Evolutionary conservation across 2,329 filamentous ascomycete genomes (phyloP).

Genomic region (Xylaria hypoxylon): DNA sequence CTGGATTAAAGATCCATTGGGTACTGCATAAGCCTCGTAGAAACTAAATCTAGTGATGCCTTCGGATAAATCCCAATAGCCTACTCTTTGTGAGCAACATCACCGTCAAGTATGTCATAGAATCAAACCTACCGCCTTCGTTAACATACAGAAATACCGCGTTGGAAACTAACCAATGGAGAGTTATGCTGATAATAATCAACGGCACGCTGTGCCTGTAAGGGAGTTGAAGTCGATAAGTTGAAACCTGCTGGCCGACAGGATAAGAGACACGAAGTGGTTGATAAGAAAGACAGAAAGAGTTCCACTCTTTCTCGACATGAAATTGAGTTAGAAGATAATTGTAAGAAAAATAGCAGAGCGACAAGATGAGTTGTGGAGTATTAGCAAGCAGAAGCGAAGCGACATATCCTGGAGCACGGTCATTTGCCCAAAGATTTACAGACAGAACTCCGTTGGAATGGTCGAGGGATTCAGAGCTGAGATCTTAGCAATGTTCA

Average conservation of each 20-base stretch:
- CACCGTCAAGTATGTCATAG: too few relatives aligned
- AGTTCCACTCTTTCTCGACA: slow-evolving; percentile 19
- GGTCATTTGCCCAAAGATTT: neutral
- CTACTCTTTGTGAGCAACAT: neutral
- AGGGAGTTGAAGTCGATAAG: slow-evolving; percentile 26
- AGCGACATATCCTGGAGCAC: neutral
- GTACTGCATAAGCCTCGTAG: neutral
- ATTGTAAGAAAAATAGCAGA: slow-evolving; percentile 23
- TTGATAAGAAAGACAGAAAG: neutral
- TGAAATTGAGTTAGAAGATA: slow-evolving; percentile 4
- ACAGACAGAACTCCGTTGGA: neutral
- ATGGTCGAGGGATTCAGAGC: slow-evolving; percentile 4
- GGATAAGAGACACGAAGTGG: slow-evolving; percentile 26
- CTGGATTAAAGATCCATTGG: neutral
- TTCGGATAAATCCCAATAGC: neutral
- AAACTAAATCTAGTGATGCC: too few relatives aligned
- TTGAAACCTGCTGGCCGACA: slow-evolving; percentile 17
- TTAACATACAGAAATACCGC: slow-evolving; percentile 3
- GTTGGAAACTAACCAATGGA: slow-evolving; percentile 18
- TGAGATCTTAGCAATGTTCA: neutral
- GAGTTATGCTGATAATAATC: neutral
- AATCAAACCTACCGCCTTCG: slow-evolving; percentile 23
- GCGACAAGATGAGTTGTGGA: slow-evolving; percentile 16
- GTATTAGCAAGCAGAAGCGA: slow-evolving; percentile 4
- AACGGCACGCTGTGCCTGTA: slow-evolving; percentile 15